Base-by-base conservation (phyloP, 2,329 filamentous ascomycete species). In the Pseudocercospora musae region DNA sequence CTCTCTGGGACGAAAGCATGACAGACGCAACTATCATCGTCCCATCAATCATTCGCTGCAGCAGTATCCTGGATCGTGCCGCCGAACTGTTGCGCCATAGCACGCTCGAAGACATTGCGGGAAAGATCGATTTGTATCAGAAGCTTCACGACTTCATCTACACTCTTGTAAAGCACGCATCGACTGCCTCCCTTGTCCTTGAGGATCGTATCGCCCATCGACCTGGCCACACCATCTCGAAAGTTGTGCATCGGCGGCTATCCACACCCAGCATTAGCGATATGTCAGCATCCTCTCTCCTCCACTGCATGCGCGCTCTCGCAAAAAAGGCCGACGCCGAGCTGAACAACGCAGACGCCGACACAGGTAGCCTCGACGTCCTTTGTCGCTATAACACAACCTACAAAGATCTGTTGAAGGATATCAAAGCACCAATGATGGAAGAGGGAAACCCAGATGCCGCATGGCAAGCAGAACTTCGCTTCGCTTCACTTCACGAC, bases 21-120 rank as follows among this genome's bases (percentile, higher is more conserved):
- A n/a, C 48, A 29, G 2, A 18, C 23, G 25, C 48, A 52, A n/a
- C 13, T n/a, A n/a, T 11, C 15, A n/a, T 52, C 23, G 15, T 79
- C 1, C 46, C 64, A 44, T 68, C 72, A 1, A 74, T 80, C 68
- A 69, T 80, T 8, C 64, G 71, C 10, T 62, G 75, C 8, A 76
- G 75, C 60, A 74, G 74, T 27, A 62, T 80, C 9, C 66, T 79
- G 9, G 73, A 77, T 37, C 75, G 73, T 37, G 71, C 72, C 13
- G 75, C 75, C 1, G 74, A 79, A 21, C 68, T 80, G 2, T 64
- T 81, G 8, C 70, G 76, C 10, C 78, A 79, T 64, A 78, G 79
- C 59, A 77, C 76, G 7, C 61, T 80, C 10, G 73, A 75, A 21
- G 75, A 81, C 57, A 68, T 75, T 9, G 70, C 69, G 0, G 71